phyloP scores from a whole-genome alignment of 768 basidiomycete genomes.

The Rhodotorula diobovata region DNA sequence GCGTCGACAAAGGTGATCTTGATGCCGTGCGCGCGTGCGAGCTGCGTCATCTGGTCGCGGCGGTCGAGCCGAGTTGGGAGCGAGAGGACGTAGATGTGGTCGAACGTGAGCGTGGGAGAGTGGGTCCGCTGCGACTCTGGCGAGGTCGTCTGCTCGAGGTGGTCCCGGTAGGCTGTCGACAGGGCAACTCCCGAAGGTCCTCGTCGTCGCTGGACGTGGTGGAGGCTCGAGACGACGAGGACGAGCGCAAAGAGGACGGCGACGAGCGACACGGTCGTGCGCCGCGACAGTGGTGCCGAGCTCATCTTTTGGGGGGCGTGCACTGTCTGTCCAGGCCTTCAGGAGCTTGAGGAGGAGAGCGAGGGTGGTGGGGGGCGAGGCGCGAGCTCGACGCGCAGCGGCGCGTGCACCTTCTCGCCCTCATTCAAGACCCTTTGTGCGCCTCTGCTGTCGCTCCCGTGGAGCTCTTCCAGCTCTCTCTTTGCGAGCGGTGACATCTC shows the following conservation, averaged over 20 bases:
- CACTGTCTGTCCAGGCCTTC: too few species aligned
- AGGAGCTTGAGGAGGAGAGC: too few species aligned
- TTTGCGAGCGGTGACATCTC: too few species aligned
- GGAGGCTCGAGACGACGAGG: neutral
- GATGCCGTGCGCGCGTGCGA: slow-evolving; percentile 42
- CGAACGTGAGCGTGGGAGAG: slow-evolving; percentile 42
- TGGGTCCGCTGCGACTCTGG: slow-evolving; percentile 20
- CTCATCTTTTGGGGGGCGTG: too few species aligned
- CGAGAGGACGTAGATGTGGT: slow-evolving; percentile 44
- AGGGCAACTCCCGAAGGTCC: neutral
- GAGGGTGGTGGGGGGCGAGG: too few species aligned
- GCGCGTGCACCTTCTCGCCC: too few species aligned
- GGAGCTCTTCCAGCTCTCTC: too few species aligned
- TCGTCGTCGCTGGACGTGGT: neutral
- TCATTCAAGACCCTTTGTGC: too few species aligned
- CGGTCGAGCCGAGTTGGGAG: slow-evolving; percentile 41
- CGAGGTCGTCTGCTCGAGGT: slow-evolving; percentile 34
- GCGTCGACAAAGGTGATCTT: slow-evolving; percentile 44
- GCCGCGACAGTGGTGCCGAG: too few species aligned
- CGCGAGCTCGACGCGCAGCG: too few species aligned
- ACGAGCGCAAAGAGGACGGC: neutral
- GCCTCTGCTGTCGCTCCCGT: too few species aligned
- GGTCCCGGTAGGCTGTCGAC: slow-evolving; percentile 14
- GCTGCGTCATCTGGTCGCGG: slow-evolving; percentile 39
- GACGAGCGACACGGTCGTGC: too few species aligned